Percentiles rank a stretch among this genome's conserved stretches.
These are phyloP conservation scores for Aureobasidium musti DNA, from an alignment of 2,329 filamentous ascomycete species.

Conservation along the genomic window DNA sequence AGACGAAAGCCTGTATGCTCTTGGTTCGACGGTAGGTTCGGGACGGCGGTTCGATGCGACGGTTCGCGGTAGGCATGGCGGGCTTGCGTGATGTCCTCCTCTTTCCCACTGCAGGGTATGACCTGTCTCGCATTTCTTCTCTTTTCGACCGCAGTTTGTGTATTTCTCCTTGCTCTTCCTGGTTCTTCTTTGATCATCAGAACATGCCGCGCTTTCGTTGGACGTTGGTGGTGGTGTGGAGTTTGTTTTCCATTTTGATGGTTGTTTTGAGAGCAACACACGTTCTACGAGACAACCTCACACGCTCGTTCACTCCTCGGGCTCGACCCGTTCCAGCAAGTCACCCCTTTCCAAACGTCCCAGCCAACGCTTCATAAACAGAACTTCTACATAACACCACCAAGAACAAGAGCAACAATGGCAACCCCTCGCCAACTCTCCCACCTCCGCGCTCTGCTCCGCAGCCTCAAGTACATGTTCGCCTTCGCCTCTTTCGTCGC, in stretches of 20 bases:
- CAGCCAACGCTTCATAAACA: neutral
- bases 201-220: neutral
- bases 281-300: neutral
- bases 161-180: constrained; percentile 9
- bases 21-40: too few species aligned
- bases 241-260: neutral
- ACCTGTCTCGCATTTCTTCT: constrained; percentile 11
- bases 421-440: neutral
- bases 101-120: constrained; percentile 15
- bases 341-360: too few species aligned
- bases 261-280: neutral
- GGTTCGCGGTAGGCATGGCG: neutral
- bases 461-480: constrained; percentile 1
- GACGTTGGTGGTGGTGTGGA: neutral
- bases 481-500: neutral
- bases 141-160: constrained; percentile 9
- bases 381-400: neutral
- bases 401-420: neutral
- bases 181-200: too few species aligned
- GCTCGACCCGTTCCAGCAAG: neutral
- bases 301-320: too few species aligned
- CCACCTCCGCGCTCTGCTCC: neutral
- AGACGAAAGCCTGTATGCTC: too few species aligned
- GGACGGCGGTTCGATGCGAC: too few species aligned
- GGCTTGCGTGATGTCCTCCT: neutral